phyloP scores from a whole-genome alignment of 345 rosid species.

The Salix viminalis region DNA sequence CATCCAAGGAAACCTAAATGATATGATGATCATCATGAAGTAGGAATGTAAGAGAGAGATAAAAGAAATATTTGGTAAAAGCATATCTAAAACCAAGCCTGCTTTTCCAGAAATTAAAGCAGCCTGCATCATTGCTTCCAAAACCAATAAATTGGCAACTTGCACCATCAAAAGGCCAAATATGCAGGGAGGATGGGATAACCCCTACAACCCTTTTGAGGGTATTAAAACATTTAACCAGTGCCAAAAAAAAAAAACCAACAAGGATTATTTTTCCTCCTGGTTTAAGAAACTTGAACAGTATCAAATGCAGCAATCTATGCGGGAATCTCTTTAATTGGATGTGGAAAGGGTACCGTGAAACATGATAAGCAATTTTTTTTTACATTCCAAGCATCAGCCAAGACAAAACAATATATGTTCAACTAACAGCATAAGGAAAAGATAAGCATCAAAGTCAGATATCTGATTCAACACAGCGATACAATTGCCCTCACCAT shows the following conservation, averaged over 20 bases:
- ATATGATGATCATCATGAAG: no score
- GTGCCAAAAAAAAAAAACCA: neutral
- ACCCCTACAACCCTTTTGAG: neutral
- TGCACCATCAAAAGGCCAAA: no score
- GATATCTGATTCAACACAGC: no score
- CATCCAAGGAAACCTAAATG: no score
- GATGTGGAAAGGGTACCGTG: neutral
- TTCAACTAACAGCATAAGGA: neutral
- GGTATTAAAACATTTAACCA: neutral
- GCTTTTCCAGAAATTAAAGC: neutral
- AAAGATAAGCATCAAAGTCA: neutral
- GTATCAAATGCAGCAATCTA: conserved; percentile 3
- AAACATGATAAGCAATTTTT: neutral
- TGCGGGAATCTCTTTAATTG: neutral
- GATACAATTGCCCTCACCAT: neutral
- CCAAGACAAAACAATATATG: neutral
- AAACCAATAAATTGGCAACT: neutral
- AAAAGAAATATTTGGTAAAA: neutral
- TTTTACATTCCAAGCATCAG: conserved; percentile 5
- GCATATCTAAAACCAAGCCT: neutral
- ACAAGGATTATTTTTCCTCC: neutral
- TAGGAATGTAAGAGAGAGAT: no score
- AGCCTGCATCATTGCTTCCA: neutral
- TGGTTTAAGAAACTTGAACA: neutral
- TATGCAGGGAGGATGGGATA: no score